Evolutionary conservation across 129 eudicot genomes (phyloP), one percentile per base, ranked within the genome.

Genomic region (Rutidosis leptorrhynchoides): DNA sequence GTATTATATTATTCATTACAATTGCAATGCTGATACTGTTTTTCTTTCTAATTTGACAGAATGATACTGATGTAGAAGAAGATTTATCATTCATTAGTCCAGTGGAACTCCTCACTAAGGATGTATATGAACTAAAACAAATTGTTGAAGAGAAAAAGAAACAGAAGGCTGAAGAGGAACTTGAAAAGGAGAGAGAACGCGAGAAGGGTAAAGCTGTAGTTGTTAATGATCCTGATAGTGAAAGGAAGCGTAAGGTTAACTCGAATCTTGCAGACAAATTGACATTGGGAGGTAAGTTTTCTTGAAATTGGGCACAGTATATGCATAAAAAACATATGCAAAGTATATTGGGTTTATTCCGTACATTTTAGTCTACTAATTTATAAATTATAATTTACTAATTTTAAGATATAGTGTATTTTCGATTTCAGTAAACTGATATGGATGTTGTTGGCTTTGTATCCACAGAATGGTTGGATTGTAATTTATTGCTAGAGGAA

Each of bases 71-170:
- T 62, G 53, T 43, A 45, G 89, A 74, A 26, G 87, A 74, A 33
- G 90, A 83, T 72, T 89, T 85, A 62, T 58, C 72, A 22, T 73
- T 76, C 42, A 64, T 85, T 58, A 61, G 85, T 87, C 70, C 48
- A 79, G 71, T 35, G 10, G 94, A 89, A 58, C 87, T 89, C 71
- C 74, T 85, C 9, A 89, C 85, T 17, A 85, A 80, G 75, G 80
- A 85, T 77, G 79, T 76, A 1, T 7, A 64, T 61, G 83, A 79
- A 72, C 70, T 83, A 73, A 79, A 59, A 68, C 76, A 46, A 48
- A 70, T 71, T 12, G 60, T 85, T 46, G 73, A 57, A 26, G 85
- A 83, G 70, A 69, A 63, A 45, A 80, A 29, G 49, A 53, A 14
- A 63, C 45, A 65, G 26, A 67, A 77, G 74, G 75, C 69, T 48